Evolutionary conservation across 305 asterid genomes (phyloP).

Genomic region (Striga hermonthica): DNA sequence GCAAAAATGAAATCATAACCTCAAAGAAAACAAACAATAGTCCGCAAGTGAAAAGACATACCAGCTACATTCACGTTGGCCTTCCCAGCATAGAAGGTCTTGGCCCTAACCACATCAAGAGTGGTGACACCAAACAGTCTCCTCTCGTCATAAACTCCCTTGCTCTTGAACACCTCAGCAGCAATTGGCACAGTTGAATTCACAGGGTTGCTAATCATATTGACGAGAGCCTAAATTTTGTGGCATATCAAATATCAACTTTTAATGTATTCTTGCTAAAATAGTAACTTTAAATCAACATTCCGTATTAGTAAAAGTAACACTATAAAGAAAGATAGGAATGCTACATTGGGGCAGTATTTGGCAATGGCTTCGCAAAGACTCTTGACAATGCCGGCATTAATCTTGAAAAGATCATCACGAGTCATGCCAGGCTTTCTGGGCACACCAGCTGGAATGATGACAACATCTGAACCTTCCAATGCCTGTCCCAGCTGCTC

Average conservation of each 20-base stretch:
- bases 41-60: slow-evolving; percentile 22
- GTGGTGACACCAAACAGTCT: slow-evolving; percentile 88
- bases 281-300: background rate
- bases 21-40: slow-evolving; percentile 14
- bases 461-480: slow-evolving; percentile 78
- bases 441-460: slow-evolving; percentile 99
- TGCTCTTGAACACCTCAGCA: slow-evolving; percentile 77
- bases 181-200: slow-evolving; percentile 96
- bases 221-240: slow-evolving; percentile 59
- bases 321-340: background rate
- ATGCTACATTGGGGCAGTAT: slow-evolving; percentile 70
- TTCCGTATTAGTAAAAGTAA: background rate
- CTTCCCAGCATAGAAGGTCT: slow-evolving; percentile 83
- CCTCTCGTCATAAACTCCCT: slow-evolving; percentile 75
- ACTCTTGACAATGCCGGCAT: slow-evolving; percentile 92
- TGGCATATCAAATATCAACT: slow-evolving; percentile 14
- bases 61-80: slow-evolving; percentile 78
- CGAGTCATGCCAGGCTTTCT: slow-evolving; percentile 96
- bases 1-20: slow-evolving; percentile 5
- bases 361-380: slow-evolving; percentile 76
- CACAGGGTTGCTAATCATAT: slow-evolving; percentile 91
- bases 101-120: slow-evolving; percentile 94
- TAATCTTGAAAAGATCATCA: slow-evolving; percentile 94
- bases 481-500: slow-evolving; percentile 76
- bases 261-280: background rate